Base-by-base conservation (phyloP, 108 stramenopile genomes). In the Craspedostauros australis region DNA sequence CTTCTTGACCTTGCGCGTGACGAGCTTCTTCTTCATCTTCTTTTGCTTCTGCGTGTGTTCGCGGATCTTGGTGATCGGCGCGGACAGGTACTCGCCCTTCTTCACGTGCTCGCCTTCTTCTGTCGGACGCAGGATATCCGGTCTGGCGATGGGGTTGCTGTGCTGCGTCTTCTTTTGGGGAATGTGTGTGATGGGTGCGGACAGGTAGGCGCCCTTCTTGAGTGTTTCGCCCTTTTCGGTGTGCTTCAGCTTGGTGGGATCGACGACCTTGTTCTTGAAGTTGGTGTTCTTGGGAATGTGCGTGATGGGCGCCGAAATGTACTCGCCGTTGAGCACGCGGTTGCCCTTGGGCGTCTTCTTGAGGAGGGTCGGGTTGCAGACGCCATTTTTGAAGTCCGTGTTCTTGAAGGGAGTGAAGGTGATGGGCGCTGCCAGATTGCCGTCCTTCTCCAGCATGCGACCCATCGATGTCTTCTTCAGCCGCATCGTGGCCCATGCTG, bases 361-460 rank as follows among this genome's bases (percentile, higher is more conserved):
- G n/a, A n/a, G n/a, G n/a, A n/a, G n/a, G n/a, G n/a, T n/a, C n/a
- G n/a, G n/a, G n/a, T n/a, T n/a, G n/a, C n/a, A n/a, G n/a, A n/a
- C n/a, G n/a, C n/a, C n/a, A n/a, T n/a, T n/a, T n/a, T n/a, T n/a
- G n/a, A n/a, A n/a, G n/a, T n/a, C n/a, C n/a, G n/a, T n/a, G n/a
- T n/a, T n/a, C n/a, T n/a, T n/a, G n/a, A n/a, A n/a, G n/a, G n/a
- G n/a, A 5, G 4, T 47, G 26, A 23, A 23, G 27, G 58, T 60
- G 20, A 60, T 60, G 14, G 58, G 58, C 1, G 58, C 58, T 3
- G 58, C 58, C 33, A 60, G 30, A 37, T 60, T 49, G 15, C 58
- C 58, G 15, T 37, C 23, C 0, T 12, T 39, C 47, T 60, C 49
- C 58, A 60, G 46, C 47, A 5, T 60, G 47, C 5, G 47, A 12